These are phyloP conservation scores for Syncephalastrum contaminatum DNA, from an alignment of 371 early-diverging fungal genomes.

Conservation along the genomic window DNA sequence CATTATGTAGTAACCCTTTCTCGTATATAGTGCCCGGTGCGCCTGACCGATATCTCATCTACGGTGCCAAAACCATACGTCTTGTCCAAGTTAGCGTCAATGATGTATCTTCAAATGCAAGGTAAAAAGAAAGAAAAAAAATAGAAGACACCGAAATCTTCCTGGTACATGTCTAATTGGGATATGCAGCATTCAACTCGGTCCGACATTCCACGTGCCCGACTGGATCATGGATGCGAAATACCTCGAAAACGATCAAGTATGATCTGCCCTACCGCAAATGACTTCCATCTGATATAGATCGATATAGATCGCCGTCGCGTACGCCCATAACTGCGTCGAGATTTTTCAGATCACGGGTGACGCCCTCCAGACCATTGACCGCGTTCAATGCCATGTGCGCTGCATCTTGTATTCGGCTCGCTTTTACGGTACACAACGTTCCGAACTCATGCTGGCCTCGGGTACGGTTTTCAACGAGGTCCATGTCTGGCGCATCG, in stretches of 20 bases:
- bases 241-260: constrained; percentile 47
- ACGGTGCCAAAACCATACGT: constrained; percentile 47
- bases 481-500: constrained; percentile 70
- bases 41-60: constrained; percentile 18
- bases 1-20: too few species aligned
- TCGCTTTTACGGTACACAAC: constrained; percentile 54
- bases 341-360: constrained; percentile 44
- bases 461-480: constrained; percentile 87
- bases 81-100: constrained; percentile 13
- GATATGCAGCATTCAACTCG: constrained; percentile 8
- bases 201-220: constrained; percentile 20
- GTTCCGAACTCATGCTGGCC: constrained; percentile 56
- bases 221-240: constrained; percentile 77
- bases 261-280: too few species aligned
- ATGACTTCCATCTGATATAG: too few species aligned
- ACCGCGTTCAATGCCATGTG: constrained; percentile 51
- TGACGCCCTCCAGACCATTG: constrained; percentile 16
- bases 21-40: too few species aligned
- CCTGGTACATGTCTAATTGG: too few species aligned
- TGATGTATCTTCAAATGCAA: too few species aligned
- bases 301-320: constrained; percentile 66
- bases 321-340: constrained; percentile 77
- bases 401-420: constrained; percentile 76
- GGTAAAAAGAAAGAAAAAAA: too few species aligned
- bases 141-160: too few species aligned